A percentile compares a stretch with the other conserved stretches of the same genome.
These are phyloP conservation scores for Coemansia sp. DNA, from an alignment of 192 early-diverging fungal species.

Conservation along the genomic window DNA sequence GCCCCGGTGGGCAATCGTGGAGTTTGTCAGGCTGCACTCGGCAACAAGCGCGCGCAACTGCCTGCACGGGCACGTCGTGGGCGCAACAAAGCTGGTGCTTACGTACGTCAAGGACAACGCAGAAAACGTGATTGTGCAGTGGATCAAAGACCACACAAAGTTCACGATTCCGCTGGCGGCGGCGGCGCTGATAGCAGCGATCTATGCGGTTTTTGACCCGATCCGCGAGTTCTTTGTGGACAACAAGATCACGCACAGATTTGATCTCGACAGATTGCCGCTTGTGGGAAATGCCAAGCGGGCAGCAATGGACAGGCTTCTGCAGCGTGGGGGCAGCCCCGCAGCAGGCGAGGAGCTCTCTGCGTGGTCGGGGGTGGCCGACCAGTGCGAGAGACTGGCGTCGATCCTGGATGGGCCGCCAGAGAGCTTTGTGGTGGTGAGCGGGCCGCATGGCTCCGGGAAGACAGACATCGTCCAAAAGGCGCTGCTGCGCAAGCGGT, in stretches of 20 bases:
- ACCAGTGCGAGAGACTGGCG: conserved; percentile 36
- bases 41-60: conserved; percentile 95
- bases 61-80: conserved; percentile 77
- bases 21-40: conserved; percentile 72
- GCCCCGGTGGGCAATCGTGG: conserved; percentile 76
- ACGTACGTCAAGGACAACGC: conserved; percentile 60
- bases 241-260: conserved; percentile 80
- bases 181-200: conserved; percentile 65
- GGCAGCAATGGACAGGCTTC: conserved; percentile 31
- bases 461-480: conserved; percentile 75
- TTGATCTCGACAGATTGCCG: conserved; percentile 57
- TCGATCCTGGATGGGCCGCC: conserved; percentile 55
- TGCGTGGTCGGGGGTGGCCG: conserved; percentile 49
- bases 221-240: conserved; percentile 86
- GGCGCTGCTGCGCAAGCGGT: conserved; percentile 64
- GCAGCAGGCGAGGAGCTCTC: conserved; percentile 18
- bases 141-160: conserved; percentile 75
- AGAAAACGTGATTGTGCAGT: conserved; percentile 62
- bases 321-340: conserved; percentile 17
- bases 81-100: conserved; percentile 62
- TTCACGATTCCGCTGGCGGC: conserved; percentile 75
- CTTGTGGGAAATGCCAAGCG: conserved; percentile 36
- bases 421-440: conserved; percentile 83
- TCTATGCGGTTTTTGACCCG: conserved; percentile 88
- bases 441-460: conserved; percentile 83